Conservation (phyloP, 345 rosid species). For the Firmiana major region DNA sequence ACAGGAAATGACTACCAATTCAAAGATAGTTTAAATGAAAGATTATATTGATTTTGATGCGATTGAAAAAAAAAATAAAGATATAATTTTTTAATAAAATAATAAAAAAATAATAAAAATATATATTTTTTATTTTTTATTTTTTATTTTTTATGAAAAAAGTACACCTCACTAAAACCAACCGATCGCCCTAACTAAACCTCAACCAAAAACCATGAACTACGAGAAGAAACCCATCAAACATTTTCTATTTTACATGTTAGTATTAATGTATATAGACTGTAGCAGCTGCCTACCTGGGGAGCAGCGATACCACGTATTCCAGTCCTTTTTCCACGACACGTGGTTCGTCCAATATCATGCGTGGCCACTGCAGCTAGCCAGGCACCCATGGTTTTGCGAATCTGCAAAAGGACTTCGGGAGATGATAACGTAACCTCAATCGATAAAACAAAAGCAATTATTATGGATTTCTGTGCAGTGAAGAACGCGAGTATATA, state of each 20-base stretch:
- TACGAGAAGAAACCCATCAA: background rate
- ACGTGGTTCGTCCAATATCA: background rate
- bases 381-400: slow-evolving; percentile 23
- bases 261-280: background rate
- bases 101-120: no score
- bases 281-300: background rate
- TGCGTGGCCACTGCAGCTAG: background rate
- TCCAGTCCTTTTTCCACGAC: background rate
- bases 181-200: no score
- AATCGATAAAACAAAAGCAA: background rate
- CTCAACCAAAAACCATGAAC: slow-evolving; percentile 11
- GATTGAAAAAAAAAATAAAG: no score
- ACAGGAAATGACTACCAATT: no score
- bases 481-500: no score
- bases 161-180: no score
- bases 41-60: no score
- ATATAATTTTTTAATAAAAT: no score
- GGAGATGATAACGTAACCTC: background rate
- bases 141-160: no score
- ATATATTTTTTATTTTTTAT: no score
- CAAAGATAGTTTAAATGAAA: no score
- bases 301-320: background rate
- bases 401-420: background rate
- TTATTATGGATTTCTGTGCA: background rate
- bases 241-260: no score